phyloP scores from a whole-genome alignment of 2,329 filamentous ascomycete species.

The Moelleriella libera region DNA sequence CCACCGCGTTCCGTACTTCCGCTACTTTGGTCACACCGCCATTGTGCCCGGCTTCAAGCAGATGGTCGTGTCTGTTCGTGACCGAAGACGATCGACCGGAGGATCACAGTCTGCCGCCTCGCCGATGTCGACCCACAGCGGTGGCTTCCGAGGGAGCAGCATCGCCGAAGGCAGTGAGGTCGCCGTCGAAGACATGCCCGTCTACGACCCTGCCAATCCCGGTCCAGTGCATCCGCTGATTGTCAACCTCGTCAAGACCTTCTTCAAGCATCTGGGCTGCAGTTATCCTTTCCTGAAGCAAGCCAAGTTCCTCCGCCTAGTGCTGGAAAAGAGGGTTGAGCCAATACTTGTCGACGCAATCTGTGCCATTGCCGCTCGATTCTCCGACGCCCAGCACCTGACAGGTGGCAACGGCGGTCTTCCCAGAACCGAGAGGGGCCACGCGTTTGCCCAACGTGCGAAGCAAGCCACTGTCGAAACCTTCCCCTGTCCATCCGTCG shows the following conservation, averaged over 20 bases:
- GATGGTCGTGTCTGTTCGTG: slow-evolving; percentile 69
- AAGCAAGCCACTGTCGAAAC: slow-evolving; percentile 73
- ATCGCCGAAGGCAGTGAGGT: slow-evolving; percentile 28
- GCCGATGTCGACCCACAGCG: slow-evolving; percentile 26
- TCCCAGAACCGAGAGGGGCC: slow-evolving; percentile 54
- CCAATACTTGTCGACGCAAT: slow-evolving; percentile 78
- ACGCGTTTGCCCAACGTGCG: slow-evolving; percentile 66
- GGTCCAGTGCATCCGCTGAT: slow-evolving; percentile 63
- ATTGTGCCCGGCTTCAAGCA: slow-evolving; percentile 89
- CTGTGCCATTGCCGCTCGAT: slow-evolving; percentile 68
- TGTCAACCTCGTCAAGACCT: slow-evolving; percentile 61
- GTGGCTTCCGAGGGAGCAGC: slow-evolving; percentile 20
- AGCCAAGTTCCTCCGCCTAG: slow-evolving; percentile 56
- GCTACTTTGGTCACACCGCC: slow-evolving; percentile 81
- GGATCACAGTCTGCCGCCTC: slow-evolving; percentile 42
- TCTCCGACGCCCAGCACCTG: slow-evolving; percentile 46
- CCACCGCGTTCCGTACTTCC: slow-evolving; percentile 70
- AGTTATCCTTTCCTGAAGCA: slow-evolving; percentile 73
- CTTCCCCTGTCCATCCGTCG: slow-evolving; percentile 69
- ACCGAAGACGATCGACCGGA: slow-evolving; percentile 43
- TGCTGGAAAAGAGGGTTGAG: slow-evolving; percentile 70
- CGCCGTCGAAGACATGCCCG: slow-evolving; percentile 42
- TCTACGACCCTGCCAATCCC: slow-evolving; percentile 62
- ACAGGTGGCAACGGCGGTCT: slow-evolving; percentile 33
- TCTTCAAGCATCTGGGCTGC: slow-evolving; percentile 71